A percentile compares a stretch with the other conserved stretches of the same genome.
phyloP scores from a whole-genome alignment of 2,329 filamentous ascomycete genomes.

The Bertia moriformis region DNA sequence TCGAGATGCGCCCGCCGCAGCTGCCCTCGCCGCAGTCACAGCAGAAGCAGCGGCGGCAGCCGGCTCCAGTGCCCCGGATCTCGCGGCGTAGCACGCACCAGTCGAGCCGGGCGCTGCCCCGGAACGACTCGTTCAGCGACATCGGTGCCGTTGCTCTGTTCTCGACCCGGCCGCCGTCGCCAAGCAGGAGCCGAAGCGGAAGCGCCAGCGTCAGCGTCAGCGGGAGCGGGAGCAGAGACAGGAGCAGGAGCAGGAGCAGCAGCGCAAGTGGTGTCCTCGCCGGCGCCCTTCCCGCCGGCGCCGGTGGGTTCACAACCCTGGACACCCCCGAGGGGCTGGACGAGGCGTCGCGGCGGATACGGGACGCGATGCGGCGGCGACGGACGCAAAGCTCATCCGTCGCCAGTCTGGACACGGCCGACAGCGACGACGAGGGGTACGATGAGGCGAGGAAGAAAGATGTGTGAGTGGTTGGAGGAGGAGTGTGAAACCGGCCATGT shows the following conservation, averaged over 20 bases:
- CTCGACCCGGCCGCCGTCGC: slow-evolving; percentile 74
- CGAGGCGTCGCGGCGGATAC: slow-evolving; percentile 71
- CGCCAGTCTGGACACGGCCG: slow-evolving; percentile 6
- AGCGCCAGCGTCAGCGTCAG: too few species aligned
- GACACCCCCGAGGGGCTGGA: slow-evolving; percentile 61
- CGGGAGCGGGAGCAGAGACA: too few species aligned
- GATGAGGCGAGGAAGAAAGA: slow-evolving; percentile 4
- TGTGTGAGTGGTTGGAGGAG: too few species aligned
- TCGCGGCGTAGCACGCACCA: slow-evolving; percentile 34
- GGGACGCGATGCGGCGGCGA: slow-evolving; percentile 71
- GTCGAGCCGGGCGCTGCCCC: slow-evolving; percentile 45
- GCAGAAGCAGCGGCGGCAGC: slow-evolving; percentile 12
- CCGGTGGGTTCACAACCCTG: slow-evolving; percentile 46
- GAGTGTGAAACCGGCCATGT: too few species aligned
- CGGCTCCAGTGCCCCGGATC: slow-evolving; percentile 15
- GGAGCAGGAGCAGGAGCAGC: too few species aligned
- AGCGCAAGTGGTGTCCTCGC: slow-evolving; percentile 51
- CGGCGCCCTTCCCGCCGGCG: too few species aligned
- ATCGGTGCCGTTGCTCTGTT: slow-evolving; percentile 80
- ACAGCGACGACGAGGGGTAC: slow-evolving; percentile 19
- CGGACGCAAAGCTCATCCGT: slow-evolving; percentile 43
- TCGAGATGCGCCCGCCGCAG: slow-evolving; percentile 21
- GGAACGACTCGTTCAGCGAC: slow-evolving; percentile 88
- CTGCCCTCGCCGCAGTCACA: slow-evolving; percentile 8
- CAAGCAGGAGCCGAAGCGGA: slow-evolving; percentile 56